Evolutionary conservation across 257 asterid species (phyloP).

Genomic region (Fraxinus americana): DNA sequence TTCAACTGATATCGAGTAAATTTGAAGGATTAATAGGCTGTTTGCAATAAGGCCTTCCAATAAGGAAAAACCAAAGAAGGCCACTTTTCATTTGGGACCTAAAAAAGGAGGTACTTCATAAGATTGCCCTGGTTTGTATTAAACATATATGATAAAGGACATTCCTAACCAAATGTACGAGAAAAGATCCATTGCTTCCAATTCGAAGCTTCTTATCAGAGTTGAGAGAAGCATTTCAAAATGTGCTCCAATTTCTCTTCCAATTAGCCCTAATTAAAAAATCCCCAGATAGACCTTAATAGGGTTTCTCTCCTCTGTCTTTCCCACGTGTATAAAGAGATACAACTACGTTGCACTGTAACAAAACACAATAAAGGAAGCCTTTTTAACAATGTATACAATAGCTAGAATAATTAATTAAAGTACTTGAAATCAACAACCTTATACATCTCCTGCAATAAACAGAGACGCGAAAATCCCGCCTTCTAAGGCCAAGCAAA

Average conservation of each 20-base stretch:
- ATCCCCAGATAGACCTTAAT: not conserved
- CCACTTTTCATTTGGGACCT: no score
- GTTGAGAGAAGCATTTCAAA: constrained; percentile 6
- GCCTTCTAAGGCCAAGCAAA: constrained; percentile 80
- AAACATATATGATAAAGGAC: no score
- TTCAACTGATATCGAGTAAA: not conserved
- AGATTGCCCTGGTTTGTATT: no score
- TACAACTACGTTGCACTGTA: no score
- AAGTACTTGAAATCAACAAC: constrained; percentile 40
- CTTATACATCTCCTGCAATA: constrained; percentile 82
- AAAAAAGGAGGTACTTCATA: no score
- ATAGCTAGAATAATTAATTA: constrained; percentile 10
- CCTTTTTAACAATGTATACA: constrained; percentile 7
- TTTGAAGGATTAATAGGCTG: not conserved
- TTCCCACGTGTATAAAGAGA: no score
- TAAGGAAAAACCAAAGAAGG: no score
- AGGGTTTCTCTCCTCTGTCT: no score
- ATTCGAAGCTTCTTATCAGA: constrained; percentile 1
- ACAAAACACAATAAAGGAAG: not conserved
- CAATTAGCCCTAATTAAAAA: not conserved
- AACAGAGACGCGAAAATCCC: constrained; percentile 61
- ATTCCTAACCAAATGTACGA: no score
- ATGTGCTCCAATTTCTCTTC: not conserved
- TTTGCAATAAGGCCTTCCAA: no score
- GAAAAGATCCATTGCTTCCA: no score